These are phyloP conservation scores for Aspergillus sp. DNA, from an alignment of 2,329 filamentous ascomycete species.

Conservation along the genomic window DNA sequence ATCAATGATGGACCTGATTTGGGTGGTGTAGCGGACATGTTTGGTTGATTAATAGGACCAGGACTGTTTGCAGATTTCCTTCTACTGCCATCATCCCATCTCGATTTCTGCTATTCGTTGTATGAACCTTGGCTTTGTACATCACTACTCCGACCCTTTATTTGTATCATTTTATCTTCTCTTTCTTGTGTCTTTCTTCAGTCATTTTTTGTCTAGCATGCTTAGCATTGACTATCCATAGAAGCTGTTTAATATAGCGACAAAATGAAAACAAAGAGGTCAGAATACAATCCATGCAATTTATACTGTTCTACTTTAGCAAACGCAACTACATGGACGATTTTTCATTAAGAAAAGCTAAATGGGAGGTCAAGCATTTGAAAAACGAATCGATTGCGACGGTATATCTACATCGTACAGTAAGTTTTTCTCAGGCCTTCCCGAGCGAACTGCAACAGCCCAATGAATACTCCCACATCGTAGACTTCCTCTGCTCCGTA, in stretches of 20 bases:
- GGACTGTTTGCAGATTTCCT: not conserved
- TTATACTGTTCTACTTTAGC: too few species aligned
- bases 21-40: conserved; percentile 47
- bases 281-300: not conserved
- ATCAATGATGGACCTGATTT: conserved; percentile 44
- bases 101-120: too few species aligned
- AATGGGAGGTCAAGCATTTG: not conserved
- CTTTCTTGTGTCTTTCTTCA: conserved; percentile 2
- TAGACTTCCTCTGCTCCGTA: not conserved
- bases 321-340: too few species aligned
- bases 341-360: too few species aligned
- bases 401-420: conserved; percentile 29
- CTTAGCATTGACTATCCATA: not conserved
- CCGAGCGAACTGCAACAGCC: not conserved
- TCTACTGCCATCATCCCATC: too few species aligned
- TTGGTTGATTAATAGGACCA: conserved; percentile 28
- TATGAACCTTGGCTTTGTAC: not conserved
- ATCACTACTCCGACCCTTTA: not conserved
- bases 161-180: not conserved
- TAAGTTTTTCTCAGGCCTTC: conserved; percentile 3
- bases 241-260: not conserved
- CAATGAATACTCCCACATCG: too few species aligned
- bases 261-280: conserved; percentile 1
- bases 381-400: conserved; percentile 20
- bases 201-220: not conserved